Evolutionary conservation across 805 yeast species (phyloP).

Genomic region (Candida suzukii): DNA sequence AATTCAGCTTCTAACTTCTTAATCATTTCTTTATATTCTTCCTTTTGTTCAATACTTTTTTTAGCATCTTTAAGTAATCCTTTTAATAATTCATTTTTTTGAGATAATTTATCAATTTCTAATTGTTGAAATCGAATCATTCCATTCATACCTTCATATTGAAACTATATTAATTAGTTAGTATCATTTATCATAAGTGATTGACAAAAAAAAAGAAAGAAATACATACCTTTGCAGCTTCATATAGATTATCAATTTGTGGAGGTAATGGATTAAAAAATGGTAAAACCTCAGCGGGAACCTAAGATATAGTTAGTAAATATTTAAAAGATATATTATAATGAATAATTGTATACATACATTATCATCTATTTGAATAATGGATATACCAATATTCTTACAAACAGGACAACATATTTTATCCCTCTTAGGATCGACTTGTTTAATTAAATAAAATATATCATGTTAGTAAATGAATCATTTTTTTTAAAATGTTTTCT

Average conservation of each 20-base stretch:
- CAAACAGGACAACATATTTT: constrained; percentile 7
- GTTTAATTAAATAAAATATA: too few species aligned
- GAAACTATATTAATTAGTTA: constrained; percentile 3
- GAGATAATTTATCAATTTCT: constrained; percentile 1
- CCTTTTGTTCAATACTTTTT: constrained; percentile 6
- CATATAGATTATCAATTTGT: too few species aligned
- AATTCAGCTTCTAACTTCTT: neutral
- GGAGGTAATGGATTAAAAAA: too few species aligned
- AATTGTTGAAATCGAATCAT: constrained; percentile 2
- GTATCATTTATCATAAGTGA: neutral
- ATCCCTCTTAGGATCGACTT: neutral
- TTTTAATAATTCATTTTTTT: constrained; percentile 4
- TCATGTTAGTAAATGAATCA: too few species aligned
- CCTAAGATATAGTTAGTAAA: too few species aligned
- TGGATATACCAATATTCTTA: constrained; percentile 3
- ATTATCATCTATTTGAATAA: constrained; percentile 6
- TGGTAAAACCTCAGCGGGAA: too few species aligned
- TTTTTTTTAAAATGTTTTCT: too few species aligned
- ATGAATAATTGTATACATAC: too few species aligned
- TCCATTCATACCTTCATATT: constrained; percentile 8
- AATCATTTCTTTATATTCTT: constrained; percentile 1
- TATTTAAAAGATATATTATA: too few species aligned
- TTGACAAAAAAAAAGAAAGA: too few species aligned
- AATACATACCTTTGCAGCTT: neutral
- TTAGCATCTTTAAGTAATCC: constrained; percentile 9